Evolutionary conservation across 768 basidiomycete genomes (phyloP).

Genomic region (Rickenella mellea): DNA sequence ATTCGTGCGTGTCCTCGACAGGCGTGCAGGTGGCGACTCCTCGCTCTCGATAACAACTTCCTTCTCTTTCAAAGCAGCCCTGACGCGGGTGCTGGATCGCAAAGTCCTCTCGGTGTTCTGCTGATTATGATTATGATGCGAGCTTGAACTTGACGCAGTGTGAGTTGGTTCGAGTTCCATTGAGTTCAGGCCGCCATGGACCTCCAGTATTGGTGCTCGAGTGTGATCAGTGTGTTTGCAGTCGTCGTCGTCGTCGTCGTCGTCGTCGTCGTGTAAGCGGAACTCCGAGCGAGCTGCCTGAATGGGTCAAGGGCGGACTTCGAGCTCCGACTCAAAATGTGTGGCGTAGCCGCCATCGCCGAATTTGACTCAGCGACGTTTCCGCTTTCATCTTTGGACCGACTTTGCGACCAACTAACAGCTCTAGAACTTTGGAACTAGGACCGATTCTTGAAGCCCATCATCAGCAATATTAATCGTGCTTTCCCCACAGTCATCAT

Average conservation of each 20-base stretch:
- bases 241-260: constrained; percentile 2
- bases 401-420: no score
- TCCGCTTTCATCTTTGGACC: no score
- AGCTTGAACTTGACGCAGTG: constrained; percentile 38
- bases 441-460: no score
- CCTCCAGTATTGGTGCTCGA: not conserved
- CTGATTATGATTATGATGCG: constrained; percentile 34
- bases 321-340: no score
- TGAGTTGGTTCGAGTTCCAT: constrained; percentile 80
- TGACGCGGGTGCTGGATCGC: constrained; percentile 51
- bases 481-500: no score
- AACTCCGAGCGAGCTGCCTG: no score
- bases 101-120: constrained; percentile 43
- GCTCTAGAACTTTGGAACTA: no score
- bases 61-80: constrained; percentile 17
- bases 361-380: no score
- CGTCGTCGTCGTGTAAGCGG: no score
- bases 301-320: no score
- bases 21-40: constrained; percentile 10
- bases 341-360: no score
- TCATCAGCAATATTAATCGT: no score
- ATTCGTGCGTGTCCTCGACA: constrained; percentile 10
- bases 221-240: not conserved
- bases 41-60: constrained; percentile 12
- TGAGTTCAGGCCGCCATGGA: constrained; percentile 72